phyloP scores from a whole-genome alignment of 2,329 filamentous ascomycete species.

The Ceratocystis destructans region DNA sequence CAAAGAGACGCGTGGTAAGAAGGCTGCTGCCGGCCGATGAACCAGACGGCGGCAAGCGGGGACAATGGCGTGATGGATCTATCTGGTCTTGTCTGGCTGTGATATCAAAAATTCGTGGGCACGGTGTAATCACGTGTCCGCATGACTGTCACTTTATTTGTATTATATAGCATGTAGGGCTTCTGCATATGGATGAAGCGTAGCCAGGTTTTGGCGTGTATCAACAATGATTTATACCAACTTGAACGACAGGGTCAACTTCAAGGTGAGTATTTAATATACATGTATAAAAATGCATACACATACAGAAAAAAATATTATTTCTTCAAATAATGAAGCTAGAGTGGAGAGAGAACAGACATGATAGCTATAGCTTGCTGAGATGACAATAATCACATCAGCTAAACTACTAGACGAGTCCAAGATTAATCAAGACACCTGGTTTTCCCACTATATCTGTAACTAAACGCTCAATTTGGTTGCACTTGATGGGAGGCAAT shows the following conservation, averaged over 20 bases:
- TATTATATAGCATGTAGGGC: slow-evolving; percentile 18
- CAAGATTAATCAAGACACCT: too few species aligned
- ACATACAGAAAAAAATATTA: too few species aligned
- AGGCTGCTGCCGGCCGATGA: slow-evolving; percentile 21
- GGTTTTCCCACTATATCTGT: too few species aligned
- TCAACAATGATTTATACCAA: slow-evolving; percentile 11
- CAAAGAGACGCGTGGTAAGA: slow-evolving; percentile 25
- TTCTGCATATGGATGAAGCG: slow-evolving; percentile 6
- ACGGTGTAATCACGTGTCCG: background rate
- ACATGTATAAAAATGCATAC: too few species aligned
- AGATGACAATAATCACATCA: too few species aligned
- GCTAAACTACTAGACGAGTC: background rate
- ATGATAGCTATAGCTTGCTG: background rate
- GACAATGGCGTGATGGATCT: background rate
- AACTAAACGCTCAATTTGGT: too few species aligned
- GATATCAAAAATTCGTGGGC: background rate
- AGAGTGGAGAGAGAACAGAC: background rate
- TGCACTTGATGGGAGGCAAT: too few species aligned
- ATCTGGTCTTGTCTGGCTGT: background rate
- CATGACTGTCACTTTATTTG: slow-evolving; percentile 13
- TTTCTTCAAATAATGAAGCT: background rate
- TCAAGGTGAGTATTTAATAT: too few species aligned
- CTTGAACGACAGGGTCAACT: background rate
- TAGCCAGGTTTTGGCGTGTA: slow-evolving; percentile 16
- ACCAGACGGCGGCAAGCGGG: background rate